Conservation (phyloP, 495 filamentous ascomycete genomes). For the Lophiotrema nucula region DNA sequence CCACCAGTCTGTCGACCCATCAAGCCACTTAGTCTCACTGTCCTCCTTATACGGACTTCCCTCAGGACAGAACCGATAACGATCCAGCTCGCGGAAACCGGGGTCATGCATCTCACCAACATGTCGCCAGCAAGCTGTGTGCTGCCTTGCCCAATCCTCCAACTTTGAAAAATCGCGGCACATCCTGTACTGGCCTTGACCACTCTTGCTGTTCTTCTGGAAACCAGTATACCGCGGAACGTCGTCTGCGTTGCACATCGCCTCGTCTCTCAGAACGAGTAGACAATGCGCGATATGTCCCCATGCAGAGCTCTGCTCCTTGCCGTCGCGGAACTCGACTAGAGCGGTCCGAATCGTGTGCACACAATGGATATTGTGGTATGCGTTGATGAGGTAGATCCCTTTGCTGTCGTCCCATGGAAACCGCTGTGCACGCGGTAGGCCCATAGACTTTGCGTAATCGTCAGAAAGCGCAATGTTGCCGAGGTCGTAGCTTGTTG, state of each 20-base stretch:
- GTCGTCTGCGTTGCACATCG: constrained; percentile 7
- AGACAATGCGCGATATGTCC: constrained; percentile 5
- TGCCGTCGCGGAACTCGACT: background rate
- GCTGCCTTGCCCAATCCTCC: background rate
- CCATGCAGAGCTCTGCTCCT: background rate
- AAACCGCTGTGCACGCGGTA: constrained; percentile 2
- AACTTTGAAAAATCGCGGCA: background rate
- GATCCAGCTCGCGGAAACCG: too few relatives aligned
- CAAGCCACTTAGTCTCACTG: too few relatives aligned
- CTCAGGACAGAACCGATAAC: too few relatives aligned
- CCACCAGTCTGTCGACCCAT: too few relatives aligned
- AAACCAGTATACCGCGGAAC: background rate
- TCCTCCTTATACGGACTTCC: too few relatives aligned
- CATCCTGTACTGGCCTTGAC: background rate
- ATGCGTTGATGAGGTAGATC: constrained; percentile 8
- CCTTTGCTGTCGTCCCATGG: constrained; percentile 12
- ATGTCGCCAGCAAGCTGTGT: background rate
- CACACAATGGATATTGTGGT: constrained; percentile 11
- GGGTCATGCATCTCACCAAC: too few relatives aligned
- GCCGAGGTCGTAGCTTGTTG: background rate
- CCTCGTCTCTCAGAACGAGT: background rate
- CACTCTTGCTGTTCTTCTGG: too few relatives aligned
- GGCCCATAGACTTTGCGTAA: background rate
- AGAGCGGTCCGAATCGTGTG: background rate
- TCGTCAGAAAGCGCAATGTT: constrained; percentile 3